Base-by-base conservation (phyloP, 352 stramenopile genomes). In the Pythium brachiatum region DNA sequence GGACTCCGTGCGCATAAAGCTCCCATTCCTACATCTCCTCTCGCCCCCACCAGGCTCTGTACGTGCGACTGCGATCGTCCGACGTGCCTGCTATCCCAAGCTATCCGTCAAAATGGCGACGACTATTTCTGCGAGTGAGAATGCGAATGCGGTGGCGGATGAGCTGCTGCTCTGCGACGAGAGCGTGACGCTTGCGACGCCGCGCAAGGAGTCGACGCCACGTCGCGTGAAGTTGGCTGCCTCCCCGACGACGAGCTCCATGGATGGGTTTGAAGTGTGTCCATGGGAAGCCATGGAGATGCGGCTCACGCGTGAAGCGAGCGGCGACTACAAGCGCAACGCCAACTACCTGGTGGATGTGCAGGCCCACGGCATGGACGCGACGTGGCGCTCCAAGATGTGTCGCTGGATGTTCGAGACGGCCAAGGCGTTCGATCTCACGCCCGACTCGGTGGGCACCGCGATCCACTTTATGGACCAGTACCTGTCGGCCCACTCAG, bases 391-490 rank as follows among this genome's bases (percentile, higher is more conserved):
- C 8, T 62, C 77, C 21, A 86, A 86, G 52, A 87, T 93, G 47
- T 89, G 78, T 51, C 81, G 74, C 32, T 93, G 83, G 83, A 93
- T 93, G 83, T 85, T 90, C 48, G 78, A 74, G 74, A 90, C 81
- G 0, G 76, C 79, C 23, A 76, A 83, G 44, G 77, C 86, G 58
- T 91, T 93, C 57, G 78, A 88, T 50, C 69, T 93, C 56, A 75
- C 75, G 20, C 75, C 81, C 55, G 81, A 93, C 61, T 75, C 77
- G 11, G 75, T 90, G 12, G 81, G 60, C 41, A 78, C 70, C 25
- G 79, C 80, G 20, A 75, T 91, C 46, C 76, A 88, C 66, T 89
- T 80, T 58, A 73, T 93, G 63, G 83, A 93, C 62, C 72, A 86
- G 59, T 91, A 87, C 62, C 67, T 93, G 7, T 83, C 73, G 27